phyloP scores from a whole-genome alignment of 2,329 filamentous ascomycete species.

The Neurospora crassa region DNA sequence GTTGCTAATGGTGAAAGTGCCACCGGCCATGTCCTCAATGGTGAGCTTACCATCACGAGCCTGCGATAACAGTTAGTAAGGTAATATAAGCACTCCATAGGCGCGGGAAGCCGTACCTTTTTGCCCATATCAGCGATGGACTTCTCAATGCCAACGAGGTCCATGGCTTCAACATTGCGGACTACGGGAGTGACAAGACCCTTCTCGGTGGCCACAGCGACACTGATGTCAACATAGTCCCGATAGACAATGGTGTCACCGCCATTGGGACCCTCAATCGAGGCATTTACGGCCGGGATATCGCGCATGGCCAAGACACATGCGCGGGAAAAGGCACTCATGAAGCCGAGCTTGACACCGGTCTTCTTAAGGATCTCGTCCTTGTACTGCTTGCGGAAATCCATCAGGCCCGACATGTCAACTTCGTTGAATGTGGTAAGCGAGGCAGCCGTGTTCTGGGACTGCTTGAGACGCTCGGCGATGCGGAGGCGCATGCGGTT shows the following conservation, averaged over 20 bases:
- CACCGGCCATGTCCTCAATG: constrained; percentile 98
- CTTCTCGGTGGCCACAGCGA: constrained; percentile 95
- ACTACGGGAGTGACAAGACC: constrained; percentile 95
- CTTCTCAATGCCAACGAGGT: constrained; percentile 84
- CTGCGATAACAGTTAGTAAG: constrained; percentile 32
- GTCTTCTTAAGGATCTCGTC: constrained; percentile 93
- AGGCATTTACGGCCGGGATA: constrained; percentile 89
- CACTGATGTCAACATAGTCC: constrained; percentile 95
- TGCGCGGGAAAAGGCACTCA: constrained; percentile 93
- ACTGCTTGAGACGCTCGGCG: constrained; percentile 96
- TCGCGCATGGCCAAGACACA: constrained; percentile 89
- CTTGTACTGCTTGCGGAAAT: constrained; percentile 95
- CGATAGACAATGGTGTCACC: constrained; percentile 97
- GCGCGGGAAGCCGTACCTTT: constrained; percentile 52
- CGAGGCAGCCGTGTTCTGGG: constrained; percentile 94
- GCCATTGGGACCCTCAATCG: constrained; percentile 88
- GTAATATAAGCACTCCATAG: constrained; percentile 8
- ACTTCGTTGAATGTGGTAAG: constrained; percentile 99
- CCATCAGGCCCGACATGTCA: constrained; percentile 96
- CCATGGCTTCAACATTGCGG: constrained; percentile 81
- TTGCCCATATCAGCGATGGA: constrained; percentile 88
- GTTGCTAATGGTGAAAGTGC: constrained; percentile 97
- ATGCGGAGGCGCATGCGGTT: constrained; percentile 98
- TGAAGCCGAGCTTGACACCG: constrained; percentile 97
- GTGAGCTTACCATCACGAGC: constrained; percentile 93